Base-by-base conservation (phyloP, 2,329 filamentous ascomycete species). In the Colletotrichum orbiculare region DNA sequence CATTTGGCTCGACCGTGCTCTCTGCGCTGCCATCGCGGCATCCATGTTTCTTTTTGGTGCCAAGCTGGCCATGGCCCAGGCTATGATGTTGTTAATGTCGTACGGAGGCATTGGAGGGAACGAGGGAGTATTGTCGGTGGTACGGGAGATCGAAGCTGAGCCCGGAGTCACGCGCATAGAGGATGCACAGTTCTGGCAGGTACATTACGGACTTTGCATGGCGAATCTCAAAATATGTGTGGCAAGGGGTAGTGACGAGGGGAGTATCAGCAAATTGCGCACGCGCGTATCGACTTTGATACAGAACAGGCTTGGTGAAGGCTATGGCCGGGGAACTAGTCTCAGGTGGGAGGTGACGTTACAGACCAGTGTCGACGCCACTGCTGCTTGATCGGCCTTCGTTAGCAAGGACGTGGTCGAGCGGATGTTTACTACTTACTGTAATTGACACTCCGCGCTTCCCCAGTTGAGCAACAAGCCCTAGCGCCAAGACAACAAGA, bases 161-260 rank as follows among this genome's bases (percentile, higher is more conserved):
- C 88, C 91, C 2, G 85, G 86, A 60, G 89, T 98, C 34, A 86
- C 86, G 48, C 85, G 86, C 1, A 89, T 99, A 50, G 93, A 97
- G 63, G 94, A 97, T 73, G 95, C 94, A 2, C 90, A 94, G 74
- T 97, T 99, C 77, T 99, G 96, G 96, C 96, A 99, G 81, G 96
- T 97, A 12, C 96, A 99, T 78, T 97, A 98, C 75, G 94, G 95
- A 2, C 83, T 98, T 45, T 97, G 94, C 74, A 97, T 98, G 91
- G 96, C 96, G 8, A 97, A 96, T 74, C 77, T 99, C 69, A 96
- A 93, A 76, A 78, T 99, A 17, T 86, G 89, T 64, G 87, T 97
- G 34, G 76, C 80, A 5, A 82, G 79, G 67, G 90, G 89, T 5
- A 82, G 78, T 49, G 89, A 91, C 47, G 93, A 96, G 67, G 87